Evolutionary conservation across 106 monocot species (phyloP), one percentile per base, ranked within the genome.

Genomic region (Posidonia australis): DNA sequence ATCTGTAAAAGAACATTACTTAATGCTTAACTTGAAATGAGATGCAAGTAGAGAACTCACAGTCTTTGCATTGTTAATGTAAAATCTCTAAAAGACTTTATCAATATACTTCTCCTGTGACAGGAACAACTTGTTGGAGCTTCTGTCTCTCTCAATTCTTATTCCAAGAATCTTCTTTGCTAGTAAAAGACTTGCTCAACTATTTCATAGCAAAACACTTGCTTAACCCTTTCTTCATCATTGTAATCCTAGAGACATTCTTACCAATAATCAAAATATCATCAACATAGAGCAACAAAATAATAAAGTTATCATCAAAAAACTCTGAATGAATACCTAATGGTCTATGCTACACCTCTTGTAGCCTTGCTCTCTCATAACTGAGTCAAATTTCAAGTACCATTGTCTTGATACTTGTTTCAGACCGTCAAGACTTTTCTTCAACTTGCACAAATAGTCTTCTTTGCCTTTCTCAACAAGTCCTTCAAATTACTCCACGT

Each of bases 191-290:
- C 17, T 21, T 5, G 5, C 17, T 21, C 19, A 51, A 16, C 20
- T n/a, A n/a, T n/a, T n/a, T n/a, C n/a, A n/a, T n/a, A n/a, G n/a
- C n/a, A n/a, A n/a, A n/a, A n/a, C n/a, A n/a, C n/a, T n/a, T n/a
- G n/a, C n/a, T n/a, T n/a, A n/a, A n/a, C n/a, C n/a, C 17, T 16
- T 51, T 20, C 1, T 51, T 22, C 51, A 18, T 16, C 20, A 1
- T 19, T 36, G 22, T 11, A 46, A 57, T 58, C 16, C 2, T 68
- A 13, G 44, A 46, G 0, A 18, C 6, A 58, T 68, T 43, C 13
- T 58, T 55, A 11, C 24, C 43, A 44, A 68, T 3, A 22, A 68
- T 58, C 9, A 58, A 16, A 54, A 58, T 45, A 31, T 68, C 68
- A 58, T 69, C 68, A 55, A 68, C 36, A 36, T 36, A 36, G 7